These are phyloP conservation scores for Teratosphaeria gauchensis DNA, from an alignment of 2,329 filamentous ascomycete species.

Conservation along the genomic window DNA sequence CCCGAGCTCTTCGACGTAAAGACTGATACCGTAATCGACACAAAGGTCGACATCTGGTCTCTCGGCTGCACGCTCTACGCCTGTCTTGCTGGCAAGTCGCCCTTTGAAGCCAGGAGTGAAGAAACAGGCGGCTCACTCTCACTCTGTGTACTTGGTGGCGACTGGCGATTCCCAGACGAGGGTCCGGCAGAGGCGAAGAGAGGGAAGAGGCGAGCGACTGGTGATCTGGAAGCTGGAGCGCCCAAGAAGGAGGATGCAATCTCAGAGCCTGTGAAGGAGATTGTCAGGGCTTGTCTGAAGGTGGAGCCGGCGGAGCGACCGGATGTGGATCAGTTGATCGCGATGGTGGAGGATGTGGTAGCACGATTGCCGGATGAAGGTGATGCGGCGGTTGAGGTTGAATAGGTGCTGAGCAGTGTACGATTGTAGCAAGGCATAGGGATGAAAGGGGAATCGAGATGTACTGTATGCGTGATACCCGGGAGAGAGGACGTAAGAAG, in stretches of 20 bases:
- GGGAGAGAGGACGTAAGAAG: neutral
- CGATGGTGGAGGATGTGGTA: constrained; percentile 65
- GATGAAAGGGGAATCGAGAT: neutral
- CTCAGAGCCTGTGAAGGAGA: constrained; percentile 72
- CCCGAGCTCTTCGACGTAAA: constrained; percentile 98
- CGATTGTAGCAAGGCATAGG: neutral
- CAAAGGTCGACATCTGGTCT: constrained; percentile 97
- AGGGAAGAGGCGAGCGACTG: constrained; percentile 43
- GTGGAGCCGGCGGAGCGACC: constrained; percentile 84
- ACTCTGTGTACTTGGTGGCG: constrained; percentile 83
- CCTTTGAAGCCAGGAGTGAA: constrained; percentile 90
- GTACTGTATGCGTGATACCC: neutral
- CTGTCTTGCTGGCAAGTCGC: constrained; percentile 90
- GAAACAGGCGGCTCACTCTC: constrained; percentile 91
- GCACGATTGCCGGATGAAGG: constrained; percentile 51
- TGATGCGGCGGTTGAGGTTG: constrained; percentile 20
- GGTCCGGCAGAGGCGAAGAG: constrained; percentile 49
- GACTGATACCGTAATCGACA: constrained; percentile 82
- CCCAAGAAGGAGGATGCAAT: constrained; percentile 47
- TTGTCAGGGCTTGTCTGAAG: constrained; percentile 75
- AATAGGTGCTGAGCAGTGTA: constrained; percentile 6
- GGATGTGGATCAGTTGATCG: constrained; percentile 74
- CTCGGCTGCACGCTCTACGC: constrained; percentile 96
- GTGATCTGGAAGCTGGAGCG: constrained; percentile 14
- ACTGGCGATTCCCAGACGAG: constrained; percentile 95